These are phyloP conservation scores for Fusarium tjaetaba DNA, from an alignment of 2,329 filamentous ascomycete species.

Conservation along the genomic window DNA sequence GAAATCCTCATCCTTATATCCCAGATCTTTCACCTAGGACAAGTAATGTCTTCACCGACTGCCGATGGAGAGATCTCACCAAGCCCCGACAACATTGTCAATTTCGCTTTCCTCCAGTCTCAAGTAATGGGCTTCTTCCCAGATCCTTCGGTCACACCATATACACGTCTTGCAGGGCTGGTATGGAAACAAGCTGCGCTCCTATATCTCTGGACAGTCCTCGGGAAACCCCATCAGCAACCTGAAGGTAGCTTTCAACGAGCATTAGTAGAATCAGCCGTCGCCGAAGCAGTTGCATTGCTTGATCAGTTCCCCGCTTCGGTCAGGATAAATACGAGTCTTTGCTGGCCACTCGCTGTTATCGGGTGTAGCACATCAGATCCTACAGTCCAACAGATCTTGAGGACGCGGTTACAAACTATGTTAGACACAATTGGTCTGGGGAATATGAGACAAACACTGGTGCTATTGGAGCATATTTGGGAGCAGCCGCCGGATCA, in stretches of 20 bases:
- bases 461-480: constrained; percentile 54
- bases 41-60: constrained; percentile 50
- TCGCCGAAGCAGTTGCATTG: constrained; percentile 45
- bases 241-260: constrained; percentile 32
- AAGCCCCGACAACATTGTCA: constrained; percentile 54
- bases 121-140: constrained; percentile 55
- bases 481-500: constrained; percentile 50
- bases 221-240: constrained; percentile 44
- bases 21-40: constrained; percentile 55
- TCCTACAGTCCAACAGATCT: constrained; percentile 48
- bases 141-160: constrained; percentile 46
- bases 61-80: constrained; percentile 42
- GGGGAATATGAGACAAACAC: constrained; percentile 57
- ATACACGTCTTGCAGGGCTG: constrained; percentile 53
- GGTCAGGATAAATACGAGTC: constrained; percentile 51
- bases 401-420: constrained; percentile 47
- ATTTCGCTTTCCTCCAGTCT: constrained; percentile 55
- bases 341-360: constrained; percentile 53
- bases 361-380: constrained; percentile 51
- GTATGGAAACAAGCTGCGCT: constrained; percentile 58
- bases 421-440: constrained; percentile 53
- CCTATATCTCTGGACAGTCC: constrained; percentile 53
- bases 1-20: constrained; percentile 51
- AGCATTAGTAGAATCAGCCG: constrained; percentile 43
- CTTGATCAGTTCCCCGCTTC: constrained; percentile 47